phyloP scores from a whole-genome alignment of 371 early-diverging fungal genomes.

The Mortierella sp. region DNA sequence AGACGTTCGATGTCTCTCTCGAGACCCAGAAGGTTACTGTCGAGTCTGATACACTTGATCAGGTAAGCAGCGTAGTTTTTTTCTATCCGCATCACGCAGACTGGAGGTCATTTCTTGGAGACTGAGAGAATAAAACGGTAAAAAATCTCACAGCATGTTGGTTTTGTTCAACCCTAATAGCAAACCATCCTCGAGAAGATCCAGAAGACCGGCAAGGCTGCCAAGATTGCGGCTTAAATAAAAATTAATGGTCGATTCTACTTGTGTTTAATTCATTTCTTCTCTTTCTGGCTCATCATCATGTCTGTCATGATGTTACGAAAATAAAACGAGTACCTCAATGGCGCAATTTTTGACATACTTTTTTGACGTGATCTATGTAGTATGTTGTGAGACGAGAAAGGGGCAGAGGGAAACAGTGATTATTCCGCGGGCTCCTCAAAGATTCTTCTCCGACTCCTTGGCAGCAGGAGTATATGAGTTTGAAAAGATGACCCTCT shows the following conservation, averaged over 20 bases:
- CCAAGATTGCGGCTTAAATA: slow-evolving; percentile 27
- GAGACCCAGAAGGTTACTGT: slow-evolving; percentile 81
- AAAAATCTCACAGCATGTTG: too few species aligned
- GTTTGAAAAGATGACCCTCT: neutral
- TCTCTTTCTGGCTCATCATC: neutral
- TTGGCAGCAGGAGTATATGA: too few species aligned
- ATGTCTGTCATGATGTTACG: neutral
- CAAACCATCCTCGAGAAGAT: slow-evolving; percentile 35
- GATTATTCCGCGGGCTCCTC: neutral
- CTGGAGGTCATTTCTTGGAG: too few species aligned
- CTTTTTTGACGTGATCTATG: neutral
- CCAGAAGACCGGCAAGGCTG: slow-evolving; percentile 54
- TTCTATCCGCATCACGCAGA: too few species aligned
- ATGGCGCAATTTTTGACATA: neutral
- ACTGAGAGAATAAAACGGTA: too few species aligned
- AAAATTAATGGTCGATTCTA: too few species aligned
- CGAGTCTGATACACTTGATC: slow-evolving; percentile 16
- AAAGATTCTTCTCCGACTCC: too few species aligned
- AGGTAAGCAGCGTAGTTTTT: slow-evolving; percentile 8
- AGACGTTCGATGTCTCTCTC: slow-evolving; percentile 70
- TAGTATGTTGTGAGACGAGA: neutral
- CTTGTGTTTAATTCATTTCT: neutral
- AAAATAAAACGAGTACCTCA: neutral
- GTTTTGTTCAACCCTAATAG: slow-evolving; percentile 7
- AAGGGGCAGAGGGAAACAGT: neutral